These are phyloP conservation scores for Vitis vinifera DNA, from an alignment of 164 flowering plant species.

Conservation along the genomic window DNA sequence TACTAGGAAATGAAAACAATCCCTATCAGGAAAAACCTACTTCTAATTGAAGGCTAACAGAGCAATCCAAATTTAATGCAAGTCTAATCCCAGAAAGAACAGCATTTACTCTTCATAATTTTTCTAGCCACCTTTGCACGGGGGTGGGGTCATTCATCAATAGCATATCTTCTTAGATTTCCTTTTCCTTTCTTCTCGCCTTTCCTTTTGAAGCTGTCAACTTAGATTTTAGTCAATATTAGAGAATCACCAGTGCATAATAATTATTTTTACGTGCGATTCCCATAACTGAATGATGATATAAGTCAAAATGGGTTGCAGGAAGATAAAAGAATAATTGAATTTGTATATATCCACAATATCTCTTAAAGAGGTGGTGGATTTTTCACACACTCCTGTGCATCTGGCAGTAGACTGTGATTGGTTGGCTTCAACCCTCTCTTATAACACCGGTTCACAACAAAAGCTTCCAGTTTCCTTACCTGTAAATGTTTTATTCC, in stretches of 20 bases:
- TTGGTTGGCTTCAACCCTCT: slow-evolving; percentile 47
- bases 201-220: background rate
- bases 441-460: slow-evolving; percentile 43
- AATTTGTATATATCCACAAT: slow-evolving; percentile 4
- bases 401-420: slow-evolving; percentile 50
- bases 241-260: too few relatives aligned
- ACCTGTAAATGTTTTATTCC: slow-evolving; percentile 41
- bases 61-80: too few relatives aligned
- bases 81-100: too few relatives aligned
- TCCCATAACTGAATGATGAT: background rate
- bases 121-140: background rate
- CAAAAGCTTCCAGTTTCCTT: slow-evolving; percentile 49
- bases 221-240: too few relatives aligned
- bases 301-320: background rate
- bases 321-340: background rate
- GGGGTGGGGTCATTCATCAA: background rate
- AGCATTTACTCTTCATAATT: too few relatives aligned
- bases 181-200: background rate
- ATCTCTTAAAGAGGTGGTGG: slow-evolving; percentile 17
- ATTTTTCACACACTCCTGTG: slow-evolving; percentile 43
- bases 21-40: too few relatives aligned
- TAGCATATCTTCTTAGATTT: background rate
- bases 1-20: too few relatives aligned
- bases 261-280: too few relatives aligned
- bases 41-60: too few relatives aligned